These are phyloP conservation scores for Auricularia heimuer DNA, from an alignment of 768 basidiomycete species.

Conservation along the genomic window DNA sequence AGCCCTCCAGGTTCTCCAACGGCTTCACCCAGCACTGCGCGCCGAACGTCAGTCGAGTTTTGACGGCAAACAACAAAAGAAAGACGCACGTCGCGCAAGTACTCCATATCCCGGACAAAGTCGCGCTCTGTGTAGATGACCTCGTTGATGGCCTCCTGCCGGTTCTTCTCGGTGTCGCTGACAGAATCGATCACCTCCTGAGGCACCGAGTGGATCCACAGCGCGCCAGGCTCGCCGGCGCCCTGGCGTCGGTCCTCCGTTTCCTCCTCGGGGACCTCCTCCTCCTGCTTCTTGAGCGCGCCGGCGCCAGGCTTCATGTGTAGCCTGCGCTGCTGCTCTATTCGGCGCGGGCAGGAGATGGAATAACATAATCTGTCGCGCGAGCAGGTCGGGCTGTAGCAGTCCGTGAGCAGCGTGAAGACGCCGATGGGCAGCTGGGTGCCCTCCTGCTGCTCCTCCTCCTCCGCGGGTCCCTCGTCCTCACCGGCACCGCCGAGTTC, in stretches of 20 bases:
- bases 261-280: conserved; percentile 1
- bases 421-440: conserved; percentile 76
- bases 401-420: conserved; percentile 92
- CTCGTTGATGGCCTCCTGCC: conserved; percentile 98
- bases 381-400: conserved; percentile 96
- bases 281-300: not conserved
- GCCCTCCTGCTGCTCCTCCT: conserved; percentile 22
- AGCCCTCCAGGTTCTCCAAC: conserved; percentile 64
- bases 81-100: conserved; percentile 76
- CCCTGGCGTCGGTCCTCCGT: conserved; percentile 11
- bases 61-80: conserved; percentile 2
- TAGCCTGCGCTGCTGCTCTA: conserved; percentile 81
- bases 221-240: conserved; percentile 59
- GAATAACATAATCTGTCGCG: conserved; percentile 93
- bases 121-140: conserved; percentile 90
- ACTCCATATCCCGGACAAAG: conserved; percentile 97
- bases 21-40: conserved; percentile 81
- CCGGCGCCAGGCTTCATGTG: conserved; percentile 68
- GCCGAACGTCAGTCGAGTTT: conserved; percentile 1
- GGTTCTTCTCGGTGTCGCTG: conserved; percentile 84
- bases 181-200: conserved; percentile 90
- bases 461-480: conserved; percentile 39
- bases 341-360: conserved; percentile 86
- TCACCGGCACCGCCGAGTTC: conserved; percentile 40
- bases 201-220: conserved; percentile 96